Evolutionary conservation across 164 flowering plant species (phyloP), one percentile per base, ranked within the genome.

Genomic region (Hamamelis virginiana): DNA sequence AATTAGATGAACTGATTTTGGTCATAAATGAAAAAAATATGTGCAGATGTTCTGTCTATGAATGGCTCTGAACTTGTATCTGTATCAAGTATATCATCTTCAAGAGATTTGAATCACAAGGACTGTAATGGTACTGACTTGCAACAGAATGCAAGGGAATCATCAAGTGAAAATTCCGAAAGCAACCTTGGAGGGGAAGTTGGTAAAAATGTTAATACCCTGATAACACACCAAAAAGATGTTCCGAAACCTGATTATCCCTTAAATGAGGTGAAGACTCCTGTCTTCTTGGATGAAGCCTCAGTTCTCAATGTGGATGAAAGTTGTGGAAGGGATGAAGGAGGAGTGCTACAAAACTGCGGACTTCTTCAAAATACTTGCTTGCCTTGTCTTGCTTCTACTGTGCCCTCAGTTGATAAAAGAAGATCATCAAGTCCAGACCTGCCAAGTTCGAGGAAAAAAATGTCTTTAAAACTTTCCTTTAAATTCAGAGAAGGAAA

Each of bases 321-420:
- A 47, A 63, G 18, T 55, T 38, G 18, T 51, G 57, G 48, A 22
- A 68, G 62, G 26, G 71, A 55, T 44, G 68, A 62, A 43, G 41
- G 33, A 19, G 68, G 69, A 21, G 68, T 38, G 28, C 26, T 48
- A 58, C 74, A 72, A 44, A 62, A 67, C 68, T 77, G 76, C 63
- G 80, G 83, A 5, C 50, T 78, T 41, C 66, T 80, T 59, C 76
- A 74, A 18, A 82, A 77, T 70, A 47, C 58, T 23, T 78, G 84
- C 68, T 77, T 86, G 77, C 87, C 87, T 48, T 86, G 84, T 65
- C 79, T 81, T 69, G 80, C 77, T 62, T 70, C 82, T 48, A 60
- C 72, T 28, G 71, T 56, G 53, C 25, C 78, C 27, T 38, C 75
- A 19, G 72, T 51, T 48, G 86, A 78, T 18, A 86, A 81, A 60